phyloP scores from a whole-genome alignment of 169 alveolate genomes.

The Amoebophrya sp. region DNA sequence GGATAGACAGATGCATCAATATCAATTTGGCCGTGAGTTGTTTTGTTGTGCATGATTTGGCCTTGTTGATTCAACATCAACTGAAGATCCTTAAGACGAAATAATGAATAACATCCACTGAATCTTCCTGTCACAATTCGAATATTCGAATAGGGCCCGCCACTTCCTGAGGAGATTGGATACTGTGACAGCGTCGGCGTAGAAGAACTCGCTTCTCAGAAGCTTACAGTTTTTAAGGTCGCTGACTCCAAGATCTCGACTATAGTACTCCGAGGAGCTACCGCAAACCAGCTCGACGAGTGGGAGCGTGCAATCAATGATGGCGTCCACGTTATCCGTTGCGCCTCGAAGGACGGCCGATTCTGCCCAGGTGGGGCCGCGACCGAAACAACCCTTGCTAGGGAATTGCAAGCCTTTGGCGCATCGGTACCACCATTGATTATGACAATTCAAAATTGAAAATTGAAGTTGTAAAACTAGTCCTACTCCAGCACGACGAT shows the following conservation, averaged over 20 bases:
- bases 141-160: no score
- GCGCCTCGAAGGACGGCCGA: conserved; percentile 43
- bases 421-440: background rate
- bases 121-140: no score
- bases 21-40: no score
- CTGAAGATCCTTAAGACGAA: no score
- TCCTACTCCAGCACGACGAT: no score
- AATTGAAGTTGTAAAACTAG: no score
- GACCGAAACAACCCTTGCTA: conserved; percentile 43
- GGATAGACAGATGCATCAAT: no score
- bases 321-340: conserved; percentile 71
- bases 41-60: no score
- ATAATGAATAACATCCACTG: no score
- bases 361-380: conserved; percentile 55
- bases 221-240: conserved; percentile 65
- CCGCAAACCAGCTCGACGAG: conserved; percentile 91
- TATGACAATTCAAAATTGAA: no score
- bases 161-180: conserved; percentile 94
- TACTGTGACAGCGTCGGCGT: conserved; percentile 77
- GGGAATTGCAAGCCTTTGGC: conserved; percentile 39
- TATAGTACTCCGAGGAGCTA: conserved; percentile 93
- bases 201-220: conserved; percentile 83
- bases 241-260: conserved; percentile 71
- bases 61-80: no score
- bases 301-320: conserved; percentile 96